Percentiles rank a stretch among this genome's conserved stretches.
Evolutionary conservation across 1,284 basidiomycete genomes (phyloP).

Genomic region (Hemileia vastatrix): DNA sequence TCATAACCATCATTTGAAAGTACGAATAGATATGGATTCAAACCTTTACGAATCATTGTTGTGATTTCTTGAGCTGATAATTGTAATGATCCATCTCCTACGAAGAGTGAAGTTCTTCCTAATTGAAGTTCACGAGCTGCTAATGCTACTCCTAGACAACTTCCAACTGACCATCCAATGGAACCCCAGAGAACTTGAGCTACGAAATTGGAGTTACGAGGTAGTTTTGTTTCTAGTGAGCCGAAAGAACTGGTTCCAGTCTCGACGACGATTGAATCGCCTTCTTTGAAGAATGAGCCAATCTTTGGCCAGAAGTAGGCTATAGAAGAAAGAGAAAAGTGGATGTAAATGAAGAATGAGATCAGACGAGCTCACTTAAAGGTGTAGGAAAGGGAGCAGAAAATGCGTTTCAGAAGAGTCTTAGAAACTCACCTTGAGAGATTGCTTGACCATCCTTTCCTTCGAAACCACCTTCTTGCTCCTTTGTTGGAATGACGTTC

Average conservation of each 20-base stretch:
- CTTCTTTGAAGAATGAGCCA: slow-evolving; percentile 62
- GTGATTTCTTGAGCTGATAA: slow-evolving; percentile 54
- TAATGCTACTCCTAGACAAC: slow-evolving; percentile 59
- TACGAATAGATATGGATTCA: slow-evolving; percentile 71
- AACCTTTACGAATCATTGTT: slow-evolving; percentile 59
- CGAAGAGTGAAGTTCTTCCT: slow-evolving; percentile 65
- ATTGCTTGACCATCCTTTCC: slow-evolving; percentile 22
- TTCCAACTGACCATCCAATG: slow-evolving; percentile 76
- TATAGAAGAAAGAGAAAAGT: background rate
- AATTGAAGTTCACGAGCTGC: slow-evolving; percentile 58
- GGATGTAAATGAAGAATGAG: background rate
- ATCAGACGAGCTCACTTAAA: no score
- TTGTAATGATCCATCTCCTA: slow-evolving; percentile 62
- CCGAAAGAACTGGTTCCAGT: slow-evolving; percentile 51
- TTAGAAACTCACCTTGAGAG: slow-evolving; percentile 22
- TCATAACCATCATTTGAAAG: slow-evolving; percentile 83
- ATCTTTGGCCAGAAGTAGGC: slow-evolving; percentile 70
- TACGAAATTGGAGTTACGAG: slow-evolving; percentile 36
- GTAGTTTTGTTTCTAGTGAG: slow-evolving; percentile 28
- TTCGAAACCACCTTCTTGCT: slow-evolving; percentile 14
- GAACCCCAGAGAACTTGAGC: slow-evolving; percentile 63
- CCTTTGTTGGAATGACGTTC: slow-evolving; percentile 25
- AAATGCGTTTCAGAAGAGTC: no score
- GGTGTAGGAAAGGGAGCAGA: no score
- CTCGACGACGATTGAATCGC: slow-evolving; percentile 70